Conservation (phyloP, 164 flowering plant genomes). For the Vitis amurensis region DNA sequence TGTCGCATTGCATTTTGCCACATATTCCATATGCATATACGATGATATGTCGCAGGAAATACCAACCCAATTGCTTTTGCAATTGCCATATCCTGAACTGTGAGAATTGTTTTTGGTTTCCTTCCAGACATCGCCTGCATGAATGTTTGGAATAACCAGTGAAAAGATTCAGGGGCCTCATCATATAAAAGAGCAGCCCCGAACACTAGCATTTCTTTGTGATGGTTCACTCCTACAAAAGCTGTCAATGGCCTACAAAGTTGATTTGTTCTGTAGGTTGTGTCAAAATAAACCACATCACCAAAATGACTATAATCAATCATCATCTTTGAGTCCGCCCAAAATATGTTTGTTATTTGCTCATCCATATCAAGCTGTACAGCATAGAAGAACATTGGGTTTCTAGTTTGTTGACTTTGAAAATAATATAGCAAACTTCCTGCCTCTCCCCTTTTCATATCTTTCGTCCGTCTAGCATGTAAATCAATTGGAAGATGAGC, state of each 20-base stretch:
- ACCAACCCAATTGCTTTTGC: slow-evolving; percentile 21
- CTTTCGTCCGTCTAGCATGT: too few relatives aligned
- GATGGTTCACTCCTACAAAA: slow-evolving; percentile 7
- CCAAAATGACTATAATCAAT: slow-evolving; percentile 7
- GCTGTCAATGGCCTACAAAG: not conserved
- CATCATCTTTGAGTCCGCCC: too few relatives aligned
- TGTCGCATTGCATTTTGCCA: slow-evolving; percentile 21
- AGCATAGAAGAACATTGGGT: too few relatives aligned
- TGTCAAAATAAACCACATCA: slow-evolving; percentile 16
- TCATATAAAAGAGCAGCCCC: slow-evolving; percentile 6
- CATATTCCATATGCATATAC: slow-evolving; percentile 27
- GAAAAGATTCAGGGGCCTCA: not conserved
- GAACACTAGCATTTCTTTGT: not conserved
- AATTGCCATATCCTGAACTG: slow-evolving; percentile 10
- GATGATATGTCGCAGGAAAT: slow-evolving; percentile 23
- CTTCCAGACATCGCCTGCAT: not conserved
- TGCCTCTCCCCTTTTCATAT: too few relatives aligned
- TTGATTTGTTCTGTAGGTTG: not conserved
- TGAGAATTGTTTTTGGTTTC: not conserved
- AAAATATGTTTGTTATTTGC: too few relatives aligned
- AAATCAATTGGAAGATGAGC: too few relatives aligned
- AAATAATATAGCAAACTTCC: too few relatives aligned
- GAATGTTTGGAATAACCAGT: slow-evolving; percentile 8
- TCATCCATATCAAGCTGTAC: too few relatives aligned
- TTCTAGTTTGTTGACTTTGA: too few relatives aligned